Percentiles rank a stretch among this genome's conserved stretches.
These are phyloP conservation scores for Fusarium brachygibbosum DNA, from an alignment of 2,329 filamentous ascomycete species.

Conservation along the genomic window DNA sequence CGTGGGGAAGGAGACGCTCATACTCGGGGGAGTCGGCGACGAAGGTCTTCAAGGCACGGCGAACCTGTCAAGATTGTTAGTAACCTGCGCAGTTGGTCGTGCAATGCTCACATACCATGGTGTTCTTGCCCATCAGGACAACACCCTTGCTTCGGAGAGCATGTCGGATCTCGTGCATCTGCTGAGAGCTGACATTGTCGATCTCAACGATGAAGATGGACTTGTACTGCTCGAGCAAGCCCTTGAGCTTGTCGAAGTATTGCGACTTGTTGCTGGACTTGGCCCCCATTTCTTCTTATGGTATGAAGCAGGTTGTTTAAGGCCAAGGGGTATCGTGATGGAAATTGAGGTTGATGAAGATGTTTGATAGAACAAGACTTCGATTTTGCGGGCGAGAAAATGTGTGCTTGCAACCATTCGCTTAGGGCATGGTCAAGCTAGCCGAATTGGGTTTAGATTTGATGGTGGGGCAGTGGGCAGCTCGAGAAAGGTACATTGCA, in stretches of 20 bases:
- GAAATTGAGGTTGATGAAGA: slow-evolving; percentile 45
- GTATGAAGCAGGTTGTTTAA: slow-evolving; percentile 98
- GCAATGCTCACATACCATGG: slow-evolving; percentile 78
- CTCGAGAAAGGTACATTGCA: slow-evolving; percentile 47
- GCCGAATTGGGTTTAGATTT: slow-evolving; percentile 28
- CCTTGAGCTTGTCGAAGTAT: slow-evolving; percentile 99
- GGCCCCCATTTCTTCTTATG: slow-evolving; percentile 99
- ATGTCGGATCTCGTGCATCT: slow-evolving; percentile 99
- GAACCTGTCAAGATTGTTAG: slow-evolving; percentile 70
- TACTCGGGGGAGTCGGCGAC: slow-evolving; percentile 92
- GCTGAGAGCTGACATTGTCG: slow-evolving; percentile 99
- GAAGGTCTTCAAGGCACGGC: slow-evolving; percentile 97
- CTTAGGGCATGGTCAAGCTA: slow-evolving; percentile 58
- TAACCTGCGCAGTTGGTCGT: background rate
- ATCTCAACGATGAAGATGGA: slow-evolving; percentile 97
- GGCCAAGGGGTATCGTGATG: slow-evolving; percentile 68
- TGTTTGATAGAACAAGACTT: slow-evolving; percentile 23
- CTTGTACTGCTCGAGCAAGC: slow-evolving; percentile 94
- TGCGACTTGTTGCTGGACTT: slow-evolving; percentile 92
- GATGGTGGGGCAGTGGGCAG: slow-evolving; percentile 20
- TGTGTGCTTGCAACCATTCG: slow-evolving; percentile 49
- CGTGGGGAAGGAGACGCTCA: slow-evolving; percentile 94
- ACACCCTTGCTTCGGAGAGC: slow-evolving; percentile 91
- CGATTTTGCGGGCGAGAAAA: slow-evolving; percentile 30
- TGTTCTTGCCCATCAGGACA: slow-evolving; percentile 99